Conservation (phyloP, 495 filamentous ascomycete species). For the Annulohypoxylon nitens region DNA sequence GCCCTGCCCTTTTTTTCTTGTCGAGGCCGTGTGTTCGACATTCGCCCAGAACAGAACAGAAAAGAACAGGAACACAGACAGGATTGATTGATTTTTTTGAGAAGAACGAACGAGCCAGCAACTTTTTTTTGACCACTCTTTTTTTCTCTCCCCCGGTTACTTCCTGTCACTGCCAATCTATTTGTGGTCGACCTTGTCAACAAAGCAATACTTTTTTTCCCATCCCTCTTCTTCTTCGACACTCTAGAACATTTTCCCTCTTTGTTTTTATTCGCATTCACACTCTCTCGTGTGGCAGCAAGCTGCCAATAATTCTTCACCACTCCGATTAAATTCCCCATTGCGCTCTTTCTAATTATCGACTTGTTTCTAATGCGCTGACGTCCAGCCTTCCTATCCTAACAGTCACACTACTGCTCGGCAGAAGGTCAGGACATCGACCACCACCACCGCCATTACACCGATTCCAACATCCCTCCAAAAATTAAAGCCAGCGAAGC, state of each 20-base stretch:
- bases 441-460: constrained; percentile 45
- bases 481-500: constrained; percentile 28
- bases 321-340: constrained; percentile 42
- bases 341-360: constrained; percentile 50
- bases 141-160: constrained; percentile 44
- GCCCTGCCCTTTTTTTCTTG: constrained; percentile 49
- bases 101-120: constrained; percentile 44
- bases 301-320: constrained; percentile 47
- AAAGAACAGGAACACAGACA: constrained; percentile 42
- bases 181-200: constrained; percentile 51
- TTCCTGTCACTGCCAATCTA: constrained; percentile 46
- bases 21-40: constrained; percentile 35
- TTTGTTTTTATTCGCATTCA: constrained; percentile 48
- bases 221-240: constrained; percentile 30
- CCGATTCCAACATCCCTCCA: constrained; percentile 19
- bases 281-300: constrained; percentile 49
- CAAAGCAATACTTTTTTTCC: constrained; percentile 47
- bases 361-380: constrained; percentile 50
- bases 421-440: constrained; percentile 57
- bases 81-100: constrained; percentile 29
- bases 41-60: constrained; percentile 29
- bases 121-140: constrained; percentile 44
- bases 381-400: constrained; percentile 47
- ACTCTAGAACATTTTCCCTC: constrained; percentile 41
- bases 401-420: constrained; percentile 57